These are phyloP conservation scores for Pestalotiopsis fici DNA, from an alignment of 2,329 filamentous ascomycete species.

Conservation along the genomic window DNA sequence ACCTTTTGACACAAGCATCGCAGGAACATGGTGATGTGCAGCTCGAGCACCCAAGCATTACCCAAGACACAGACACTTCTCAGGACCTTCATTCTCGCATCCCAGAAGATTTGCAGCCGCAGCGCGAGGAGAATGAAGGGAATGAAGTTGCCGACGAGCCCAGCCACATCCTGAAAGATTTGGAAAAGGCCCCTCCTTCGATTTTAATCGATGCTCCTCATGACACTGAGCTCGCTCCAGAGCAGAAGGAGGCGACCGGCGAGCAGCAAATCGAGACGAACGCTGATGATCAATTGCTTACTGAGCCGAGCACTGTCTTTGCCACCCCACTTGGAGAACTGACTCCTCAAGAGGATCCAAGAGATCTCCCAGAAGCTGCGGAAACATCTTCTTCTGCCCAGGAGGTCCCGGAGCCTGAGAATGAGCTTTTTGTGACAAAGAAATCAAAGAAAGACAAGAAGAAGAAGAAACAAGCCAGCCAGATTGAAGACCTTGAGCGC, in stretches of 20 bases:
- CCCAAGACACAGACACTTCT: background rate
- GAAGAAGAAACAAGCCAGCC: background rate
- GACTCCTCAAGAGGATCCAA: background rate
- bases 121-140: background rate
- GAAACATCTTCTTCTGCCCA: background rate
- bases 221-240: background rate
- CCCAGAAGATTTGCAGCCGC: background rate
- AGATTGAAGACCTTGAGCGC: background rate
- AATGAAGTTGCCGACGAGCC: background rate
- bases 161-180: background rate
- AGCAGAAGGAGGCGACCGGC: background rate
- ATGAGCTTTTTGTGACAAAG: conserved; percentile 19
- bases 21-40: background rate
- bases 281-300: background rate
- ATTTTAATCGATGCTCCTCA: background rate
- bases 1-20: background rate
- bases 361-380: background rate
- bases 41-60: background rate
- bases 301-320: background rate
- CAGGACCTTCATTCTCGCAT: background rate
- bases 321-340: background rate
- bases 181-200: background rate
- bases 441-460: conserved; percentile 18
- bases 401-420: conserved; percentile 9
- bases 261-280: background rate